Evolutionary conservation across 306 rosid species (phyloP).

Genomic region (Gastrolobium villosum): DNA sequence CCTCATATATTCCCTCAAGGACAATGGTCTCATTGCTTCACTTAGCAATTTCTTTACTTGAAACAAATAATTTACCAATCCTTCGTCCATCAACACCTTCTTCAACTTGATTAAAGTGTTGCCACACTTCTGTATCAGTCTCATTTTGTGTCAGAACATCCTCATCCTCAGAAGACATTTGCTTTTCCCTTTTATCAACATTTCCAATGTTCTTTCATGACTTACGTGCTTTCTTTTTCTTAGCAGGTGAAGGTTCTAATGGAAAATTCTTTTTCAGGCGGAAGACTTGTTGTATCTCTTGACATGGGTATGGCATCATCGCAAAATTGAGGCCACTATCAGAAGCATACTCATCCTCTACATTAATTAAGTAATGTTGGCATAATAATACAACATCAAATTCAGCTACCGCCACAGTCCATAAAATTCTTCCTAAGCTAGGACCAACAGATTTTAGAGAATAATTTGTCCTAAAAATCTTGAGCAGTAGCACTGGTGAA

Average conservation of each 20-base stretch:
- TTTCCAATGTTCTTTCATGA: slow-evolving; percentile 49
- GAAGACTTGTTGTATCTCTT: slow-evolving; percentile 58
- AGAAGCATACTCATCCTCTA: slow-evolving; percentile 51
- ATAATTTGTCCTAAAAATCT: slow-evolving; percentile 79
- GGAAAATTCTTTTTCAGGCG: slow-evolving; percentile 55
- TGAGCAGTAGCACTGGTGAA: slow-evolving; percentile 54
- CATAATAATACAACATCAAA: slow-evolving; percentile 72
- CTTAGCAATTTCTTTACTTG: slow-evolving; percentile 77
- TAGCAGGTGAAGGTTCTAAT: slow-evolving; percentile 58
- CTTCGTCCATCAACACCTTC: slow-evolving; percentile 62
- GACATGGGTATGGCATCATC: slow-evolving; percentile 76
- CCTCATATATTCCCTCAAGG: slow-evolving; percentile 80
- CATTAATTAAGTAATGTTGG: slow-evolving; percentile 52
- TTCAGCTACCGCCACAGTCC: slow-evolving; percentile 77
- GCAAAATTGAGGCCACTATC: slow-evolving; percentile 59
- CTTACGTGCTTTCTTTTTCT: slow-evolving; percentile 62
- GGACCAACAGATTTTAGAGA: slow-evolving; percentile 59
- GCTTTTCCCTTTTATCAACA: slow-evolving; percentile 50
- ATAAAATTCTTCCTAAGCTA: slow-evolving; percentile 56
- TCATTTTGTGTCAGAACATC: slow-evolving; percentile 21
- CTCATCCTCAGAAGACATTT: slow-evolving; percentile 50
- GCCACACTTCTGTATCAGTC: slow-evolving; percentile 44
- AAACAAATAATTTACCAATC: slow-evolving; percentile 73
- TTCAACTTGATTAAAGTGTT: slow-evolving; percentile 44
- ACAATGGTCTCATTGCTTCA: slow-evolving; percentile 92